phyloP scores from a whole-genome alignment of 2,329 filamentous ascomycete species.

The Pseudogymnoascus sp. region DNA sequence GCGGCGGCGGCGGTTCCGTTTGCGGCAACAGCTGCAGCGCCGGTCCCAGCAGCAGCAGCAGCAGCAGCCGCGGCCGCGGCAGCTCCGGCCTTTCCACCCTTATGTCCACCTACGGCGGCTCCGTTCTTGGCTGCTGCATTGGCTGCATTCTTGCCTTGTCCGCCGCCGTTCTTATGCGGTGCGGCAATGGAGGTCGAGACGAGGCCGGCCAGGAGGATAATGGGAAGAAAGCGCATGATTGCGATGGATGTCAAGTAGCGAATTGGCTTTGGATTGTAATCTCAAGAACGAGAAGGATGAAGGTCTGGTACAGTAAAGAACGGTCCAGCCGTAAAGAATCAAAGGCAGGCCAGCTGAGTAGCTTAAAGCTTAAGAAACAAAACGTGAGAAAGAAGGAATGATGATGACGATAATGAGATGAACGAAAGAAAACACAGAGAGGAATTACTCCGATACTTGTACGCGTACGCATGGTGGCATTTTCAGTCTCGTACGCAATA shows the following conservation, averaged over 20 bases:
- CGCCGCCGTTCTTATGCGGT: background rate
- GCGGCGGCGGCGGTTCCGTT: conserved; percentile 12
- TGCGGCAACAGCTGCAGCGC: conserved; percentile 12
- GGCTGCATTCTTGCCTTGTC: background rate
- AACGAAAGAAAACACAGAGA: background rate
- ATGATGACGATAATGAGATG: background rate
- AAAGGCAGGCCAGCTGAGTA: background rate
- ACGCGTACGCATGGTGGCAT: background rate
- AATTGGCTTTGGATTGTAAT: background rate
- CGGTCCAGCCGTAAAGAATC: conserved; percentile 8
- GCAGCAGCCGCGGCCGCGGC: background rate
- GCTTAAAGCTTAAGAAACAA: background rate
- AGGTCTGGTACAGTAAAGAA: conserved; percentile 4
- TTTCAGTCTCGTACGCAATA: background rate
- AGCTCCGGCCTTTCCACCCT: background rate
- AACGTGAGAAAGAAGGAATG: background rate
- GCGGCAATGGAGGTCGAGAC: background rate
- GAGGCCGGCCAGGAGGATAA: conserved; percentile 3
- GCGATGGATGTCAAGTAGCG: background rate
- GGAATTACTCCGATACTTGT: background rate
- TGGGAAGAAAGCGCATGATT: conserved; percentile 3
- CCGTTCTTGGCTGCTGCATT: background rate
- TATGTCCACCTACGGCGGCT: background rate
- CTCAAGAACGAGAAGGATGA: background rate
- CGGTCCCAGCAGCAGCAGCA: conserved; percentile 19